Evolutionary conservation across 257 asterid genomes (phyloP), one percentile per base, ranked within the genome.

Genomic region (Plantago elongata): DNA sequence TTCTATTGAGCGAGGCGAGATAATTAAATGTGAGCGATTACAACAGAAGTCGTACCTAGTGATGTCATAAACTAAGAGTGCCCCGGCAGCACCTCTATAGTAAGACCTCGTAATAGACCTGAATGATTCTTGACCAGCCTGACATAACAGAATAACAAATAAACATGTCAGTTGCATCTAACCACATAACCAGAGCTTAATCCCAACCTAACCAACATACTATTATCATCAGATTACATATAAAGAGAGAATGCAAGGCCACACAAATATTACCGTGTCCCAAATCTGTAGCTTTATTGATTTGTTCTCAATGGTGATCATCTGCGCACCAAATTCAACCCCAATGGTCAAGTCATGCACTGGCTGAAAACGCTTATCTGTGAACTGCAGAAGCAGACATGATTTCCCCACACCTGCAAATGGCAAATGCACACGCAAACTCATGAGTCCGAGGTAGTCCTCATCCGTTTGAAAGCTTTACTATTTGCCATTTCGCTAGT

Each of bases 91-190:
- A 60, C 92, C 92, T 70, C 94, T 75, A 70, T 86, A 89, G 84
- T 89, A 89, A 37, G 84, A 79, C 80, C 88, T 83, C 0, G 97
- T 81, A 37, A 89, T 77, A 55, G 95, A 84, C 64, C 94, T 78
- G 76, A 89, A 89, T 29, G 84, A 77, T 77, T 89, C 97, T 81
- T 81, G 95, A 61, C 97, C 97, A 60, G 97, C 94, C 97, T 86
- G 79, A 64, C 27, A 67, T 45, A 50, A 56, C 12, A 45, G 42
- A 51, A 5, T 42, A 34, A 13, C 7, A 29, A 40, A 3, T 13
- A 49, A 17, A 54, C 56, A 61, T 22, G 46, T 62, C 30, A 34
- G 40, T 34, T 34, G 40, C 5, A 18, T 47, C 22, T 16, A 61
- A 34, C 7, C 14, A 37, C 50, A 30, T 16, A 57, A 18, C 27